Base-by-base conservation (phyloP, 345 rosid genomes). In the Eucalyptus brandiana region DNA sequence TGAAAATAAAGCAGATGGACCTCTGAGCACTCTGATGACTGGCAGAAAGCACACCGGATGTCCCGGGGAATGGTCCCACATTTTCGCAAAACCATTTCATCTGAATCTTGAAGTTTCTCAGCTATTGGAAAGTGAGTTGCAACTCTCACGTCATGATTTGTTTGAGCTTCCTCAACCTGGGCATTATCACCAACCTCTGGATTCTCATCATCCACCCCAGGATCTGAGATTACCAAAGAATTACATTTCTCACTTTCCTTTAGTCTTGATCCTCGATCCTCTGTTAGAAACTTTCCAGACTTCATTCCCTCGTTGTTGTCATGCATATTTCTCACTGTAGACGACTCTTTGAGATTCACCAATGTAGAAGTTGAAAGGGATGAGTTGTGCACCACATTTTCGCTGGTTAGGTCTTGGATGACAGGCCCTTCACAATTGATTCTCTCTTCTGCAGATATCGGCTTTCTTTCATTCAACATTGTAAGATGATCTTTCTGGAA, bases 11-110 rank as follows among this genome's bases (percentile, higher is more conserved):
- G 51, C 88, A 89, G 42, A 58, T 48, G 81, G 89, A 97, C 99
- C 99, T 97, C 97, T 23, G 98, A 93, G 60, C 90, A 93, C 54
- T 95, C 94, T 26, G 96, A 90, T 90, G 98, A 94, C 87, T 89
- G 97, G 91, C 99, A 98, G 91, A 98, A 98, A 85, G 96, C 95
- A 91, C 99, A 98, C 89, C 91, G 89, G 87, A 87, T 42, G 88
- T 90, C 90, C 23, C 12, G 23, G 21, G 80, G 14, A 76, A 86
- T 76, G n/a, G 90, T 88, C 86, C 92, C 91, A 88, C 96, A 93
- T 90, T 91, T 90, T 50, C 6, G 92, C 91, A 94, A 89, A 86
- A 89, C 88, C 62, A 40, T 87, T 87, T 49, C 90, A 76, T 76
- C 83, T 37, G 45, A 40, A 40, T 76, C 45, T 37, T 76, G 47